Conservation (phyloP, 2,329 filamentous ascomycete species). For the Gyromitra esculenta region DNA sequence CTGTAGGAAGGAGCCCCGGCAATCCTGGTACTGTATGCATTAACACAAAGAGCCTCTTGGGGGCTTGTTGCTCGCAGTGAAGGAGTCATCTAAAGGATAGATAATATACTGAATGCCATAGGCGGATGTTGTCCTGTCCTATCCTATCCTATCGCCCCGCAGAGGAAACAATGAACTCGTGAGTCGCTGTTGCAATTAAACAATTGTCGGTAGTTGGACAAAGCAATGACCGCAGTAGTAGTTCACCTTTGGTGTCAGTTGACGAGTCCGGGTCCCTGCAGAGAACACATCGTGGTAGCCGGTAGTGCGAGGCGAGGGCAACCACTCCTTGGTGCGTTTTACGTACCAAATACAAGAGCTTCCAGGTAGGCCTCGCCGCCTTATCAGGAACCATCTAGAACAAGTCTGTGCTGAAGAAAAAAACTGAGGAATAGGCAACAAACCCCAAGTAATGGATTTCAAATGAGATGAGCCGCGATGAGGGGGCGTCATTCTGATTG, state of each 20-base stretch:
- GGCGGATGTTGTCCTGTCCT: conserved; percentile 21
- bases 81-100: conserved; percentile 43
- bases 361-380: conserved; percentile 4
- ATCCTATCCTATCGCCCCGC: conserved; percentile 12
- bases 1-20: conserved; percentile 31
- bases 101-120: conserved; percentile 33
- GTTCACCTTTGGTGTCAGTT: conserved; percentile 10
- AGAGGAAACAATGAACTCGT: conserved; percentile 33
- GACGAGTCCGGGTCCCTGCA: conserved; percentile 25
- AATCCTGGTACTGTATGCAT: conserved; percentile 35
- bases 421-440: conserved; percentile 7
- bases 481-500: conserved; percentile 14
- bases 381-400: background rate
- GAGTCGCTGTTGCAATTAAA: conserved; percentile 31
- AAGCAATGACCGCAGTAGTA: conserved; percentile 23
- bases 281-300: background rate
- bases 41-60: conserved; percentile 34
- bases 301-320: background rate
- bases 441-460: background rate
- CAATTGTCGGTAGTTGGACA: conserved; percentile 27
- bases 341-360: background rate
- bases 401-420: conserved; percentile 1
- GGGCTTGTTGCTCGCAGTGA: conserved; percentile 34
- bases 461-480: conserved; percentile 15
- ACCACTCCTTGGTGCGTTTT: background rate